Percentiles rank a stretch among this genome's conserved stretches.
Evolutionary conservation across 345 rosid species (phyloP).

Genomic region (Eucalyptus tenuipes): DNA sequence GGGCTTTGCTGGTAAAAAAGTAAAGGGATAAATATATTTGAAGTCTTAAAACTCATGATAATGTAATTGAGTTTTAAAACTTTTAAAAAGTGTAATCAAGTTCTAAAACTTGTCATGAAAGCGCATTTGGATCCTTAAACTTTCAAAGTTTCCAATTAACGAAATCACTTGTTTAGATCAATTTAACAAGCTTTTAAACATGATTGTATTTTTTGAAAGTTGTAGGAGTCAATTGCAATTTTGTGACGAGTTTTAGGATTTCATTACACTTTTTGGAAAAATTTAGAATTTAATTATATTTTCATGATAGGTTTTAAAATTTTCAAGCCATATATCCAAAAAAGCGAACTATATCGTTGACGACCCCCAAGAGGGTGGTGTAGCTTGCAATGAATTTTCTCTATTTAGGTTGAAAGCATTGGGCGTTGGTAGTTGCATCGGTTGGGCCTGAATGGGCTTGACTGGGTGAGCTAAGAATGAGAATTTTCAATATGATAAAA

Average conservation of each 20-base stretch:
- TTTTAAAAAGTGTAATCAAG: accelerated
- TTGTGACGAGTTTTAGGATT: accelerated
- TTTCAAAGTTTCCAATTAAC: no score
- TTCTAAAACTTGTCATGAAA: neutral
- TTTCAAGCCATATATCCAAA: no score
- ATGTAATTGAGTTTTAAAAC: accelerated
- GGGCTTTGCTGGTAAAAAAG: neutral
- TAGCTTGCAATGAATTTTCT: neutral
- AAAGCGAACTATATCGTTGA: neutral
- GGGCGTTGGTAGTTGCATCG: neutral
- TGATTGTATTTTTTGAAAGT: accelerated
- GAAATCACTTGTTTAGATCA: no score
- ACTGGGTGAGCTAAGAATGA: neutral
- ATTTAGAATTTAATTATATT: accelerated
- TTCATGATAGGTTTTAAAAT: no score
- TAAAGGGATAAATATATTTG: accelerated
- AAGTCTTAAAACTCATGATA: accelerated
- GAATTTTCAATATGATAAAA: neutral
- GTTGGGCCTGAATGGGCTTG: neutral
- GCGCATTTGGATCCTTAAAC: accelerated
- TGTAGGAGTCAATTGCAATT: accelerated
- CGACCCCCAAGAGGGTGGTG: neutral
- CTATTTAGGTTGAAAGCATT: neutral
- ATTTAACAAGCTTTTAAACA: no score
- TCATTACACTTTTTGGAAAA: accelerated